Evolutionary conservation across 1,284 basidiomycete genomes (phyloP).

Genomic region (Ganoderma leucocontextum): DNA sequence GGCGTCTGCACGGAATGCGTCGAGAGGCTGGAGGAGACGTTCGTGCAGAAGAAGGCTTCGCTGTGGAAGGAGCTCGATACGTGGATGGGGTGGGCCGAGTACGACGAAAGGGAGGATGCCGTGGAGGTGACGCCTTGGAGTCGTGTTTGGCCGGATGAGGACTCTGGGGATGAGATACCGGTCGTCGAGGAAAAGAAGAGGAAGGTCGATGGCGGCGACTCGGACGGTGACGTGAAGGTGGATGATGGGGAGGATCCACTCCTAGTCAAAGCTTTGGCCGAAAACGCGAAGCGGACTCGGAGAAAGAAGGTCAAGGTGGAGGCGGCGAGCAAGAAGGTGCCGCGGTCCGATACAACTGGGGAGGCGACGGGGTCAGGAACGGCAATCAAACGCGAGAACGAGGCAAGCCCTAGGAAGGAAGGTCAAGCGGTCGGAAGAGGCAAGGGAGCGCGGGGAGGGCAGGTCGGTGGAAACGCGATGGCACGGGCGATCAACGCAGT

Average conservation of each 20-base stretch:
- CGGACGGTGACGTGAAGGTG: not conserved
- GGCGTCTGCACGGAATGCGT: slow-evolving; percentile 44
- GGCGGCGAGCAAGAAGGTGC: too few relatives aligned
- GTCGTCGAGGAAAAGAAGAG: not conserved
- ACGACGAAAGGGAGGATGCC: not conserved
- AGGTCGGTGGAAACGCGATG: too few relatives aligned
- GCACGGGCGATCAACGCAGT: too few relatives aligned
- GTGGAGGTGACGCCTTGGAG: not conserved
- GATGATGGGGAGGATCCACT: not conserved
- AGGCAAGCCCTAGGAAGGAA: too few relatives aligned
- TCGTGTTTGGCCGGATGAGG: not conserved
- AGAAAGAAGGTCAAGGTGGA: too few relatives aligned
- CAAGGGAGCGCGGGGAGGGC: too few relatives aligned
- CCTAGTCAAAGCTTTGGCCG: too few relatives aligned
- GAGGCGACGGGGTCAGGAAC: too few relatives aligned
- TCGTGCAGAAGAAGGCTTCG: not conserved
- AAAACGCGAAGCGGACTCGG: too few relatives aligned
- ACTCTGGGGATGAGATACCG: not conserved
- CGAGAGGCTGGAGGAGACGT: not conserved
- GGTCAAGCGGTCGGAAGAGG: too few relatives aligned
- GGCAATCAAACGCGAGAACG: too few relatives aligned
- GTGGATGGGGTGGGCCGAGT: not conserved
- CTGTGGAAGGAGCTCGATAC: not conserved
- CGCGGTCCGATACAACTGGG: too few relatives aligned
- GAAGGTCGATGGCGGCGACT: not conserved